Evolutionary conservation across 225 moss, liverwort and hornwort species (phyloP).

Genomic region (Physcomitrium patens): DNA sequence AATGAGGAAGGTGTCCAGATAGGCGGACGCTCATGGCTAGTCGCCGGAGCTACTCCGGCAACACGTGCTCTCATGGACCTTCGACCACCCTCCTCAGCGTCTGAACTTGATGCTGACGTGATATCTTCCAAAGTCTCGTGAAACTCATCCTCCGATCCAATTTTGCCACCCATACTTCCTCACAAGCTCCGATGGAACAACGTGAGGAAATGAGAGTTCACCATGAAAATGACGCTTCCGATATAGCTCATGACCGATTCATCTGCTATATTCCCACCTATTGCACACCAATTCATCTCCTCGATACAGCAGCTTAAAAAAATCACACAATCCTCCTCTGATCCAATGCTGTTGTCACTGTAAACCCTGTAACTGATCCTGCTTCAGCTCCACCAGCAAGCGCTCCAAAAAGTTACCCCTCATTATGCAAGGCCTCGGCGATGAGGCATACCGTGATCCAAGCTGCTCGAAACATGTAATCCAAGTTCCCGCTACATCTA

Average conservation of each 20-base stretch:
- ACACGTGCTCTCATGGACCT: slow-evolving; percentile 40
- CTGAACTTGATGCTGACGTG: slow-evolving; percentile 76
- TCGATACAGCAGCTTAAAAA: background rate
- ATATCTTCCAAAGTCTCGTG: slow-evolving; percentile 92
- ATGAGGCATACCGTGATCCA: slow-evolving; percentile 16
- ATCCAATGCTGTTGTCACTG: slow-evolving; percentile 11
- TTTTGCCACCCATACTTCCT: slow-evolving; percentile 55
- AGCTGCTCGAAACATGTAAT: slow-evolving; percentile 25
- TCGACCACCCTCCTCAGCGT: slow-evolving; percentile 60
- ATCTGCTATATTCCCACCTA: slow-evolving; percentile 12
- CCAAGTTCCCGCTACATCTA: slow-evolving; percentile 43
- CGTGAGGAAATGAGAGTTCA: slow-evolving; percentile 18
- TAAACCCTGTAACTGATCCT: background rate
- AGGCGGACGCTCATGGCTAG: slow-evolving; percentile 60
- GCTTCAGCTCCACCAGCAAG: background rate
- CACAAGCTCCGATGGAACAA: slow-evolving; percentile 26
- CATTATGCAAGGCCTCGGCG: background rate
- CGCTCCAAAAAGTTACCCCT: background rate
- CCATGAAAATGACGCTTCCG: slow-evolving; percentile 18
- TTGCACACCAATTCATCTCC: slow-evolving; percentile 22
- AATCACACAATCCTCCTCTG: slow-evolving; percentile 13
- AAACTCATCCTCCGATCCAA: slow-evolving; percentile 86
- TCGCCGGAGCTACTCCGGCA: slow-evolving; percentile 47
- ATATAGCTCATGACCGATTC: slow-evolving; percentile 30
- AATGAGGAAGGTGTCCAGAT: slow-evolving; percentile 57